Evolutionary conservation across 352 stramenopile genomes (phyloP), one percentile per base, ranked within the genome.

Genomic region (Phytophthora nicotianae): DNA sequence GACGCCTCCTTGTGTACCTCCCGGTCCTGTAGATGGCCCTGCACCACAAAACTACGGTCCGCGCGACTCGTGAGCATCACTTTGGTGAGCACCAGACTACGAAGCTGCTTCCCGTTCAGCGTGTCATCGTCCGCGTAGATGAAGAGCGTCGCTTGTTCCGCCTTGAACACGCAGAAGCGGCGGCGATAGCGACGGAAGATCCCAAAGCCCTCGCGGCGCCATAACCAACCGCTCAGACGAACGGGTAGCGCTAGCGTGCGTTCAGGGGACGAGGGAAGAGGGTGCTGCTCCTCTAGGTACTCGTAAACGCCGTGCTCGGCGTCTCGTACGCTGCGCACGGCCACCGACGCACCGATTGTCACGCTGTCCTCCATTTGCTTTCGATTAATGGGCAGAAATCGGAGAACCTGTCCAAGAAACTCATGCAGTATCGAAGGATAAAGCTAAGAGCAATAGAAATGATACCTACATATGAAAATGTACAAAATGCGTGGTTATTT

Each of bases 91-190:
- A 87, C 68, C 26, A 88, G 45, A 7, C 59, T 58, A 0, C 59
- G 59, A 20, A 90, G 50, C 17, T 84, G 24, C 26, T 74, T 77
- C 20, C 77, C 72, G 23, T 66, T 69, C 1, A 71, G 54, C 17
- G 69, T 81, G 26, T 84, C 62, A 41, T 86, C 81, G 52, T 74
- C 67, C 5, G 70, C 72, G 48, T 77, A 88, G 14, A 88, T 27
- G 17, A 62, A 74, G 6, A 90, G 65, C 48, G 77, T 62, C 38
- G 71, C 59, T 3, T 47, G 46, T 9, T 73, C 49, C 14, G 79
- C 70, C 10, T 80, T 65, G 48, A 90, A 90, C 50, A 88, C 77
- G 48, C 81, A 88, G 47, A 89, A 87, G 9, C 81, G 77, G 13
- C 75, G 66, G 16, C 66, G 69, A 63, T 75, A 86, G 19, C 60